Base-by-base conservation (phyloP, 495 filamentous ascomycete species). In the Xeromyces bisporus region DNA sequence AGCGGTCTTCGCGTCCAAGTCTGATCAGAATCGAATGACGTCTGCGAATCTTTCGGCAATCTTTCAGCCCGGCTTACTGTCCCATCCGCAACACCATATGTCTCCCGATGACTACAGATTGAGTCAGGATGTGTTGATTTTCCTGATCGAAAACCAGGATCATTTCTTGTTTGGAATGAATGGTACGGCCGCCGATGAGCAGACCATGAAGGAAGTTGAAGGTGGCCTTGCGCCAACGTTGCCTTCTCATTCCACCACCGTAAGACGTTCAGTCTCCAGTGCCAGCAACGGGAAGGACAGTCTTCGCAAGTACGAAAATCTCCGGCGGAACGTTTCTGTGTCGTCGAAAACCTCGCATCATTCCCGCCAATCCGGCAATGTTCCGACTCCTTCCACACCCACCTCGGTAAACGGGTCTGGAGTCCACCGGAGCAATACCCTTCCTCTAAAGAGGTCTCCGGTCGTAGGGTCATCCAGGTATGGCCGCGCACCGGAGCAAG, bases 1-100 rank as follows among this genome's bases (percentile, higher is more conserved):
- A 18, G 91, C 89, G 7, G 89, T 99, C 9, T 99, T 99, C 43
- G 85, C 91, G 9, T 91, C 89, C 33, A 99, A 99, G 58, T 79
- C 86, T 0, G 89, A 99, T 36, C 71, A 84, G 33, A 99, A 99
- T 50, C 74, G 85, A 26, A 99, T 99, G 89, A 91, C 74, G 9
- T 82, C 89, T 18, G 73, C 73, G 39, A 99, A 99, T 47, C 56
- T 99, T 8, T 78, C 89, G n/a, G 87, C 89, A 23, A 94, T 99
- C 42, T 99, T 99, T 55, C 91, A 96, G 48, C 89, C 89, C 2
- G 89, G 89, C 27, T 75, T 99, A 55, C 67, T 99, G 13, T 91
- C 85, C 7, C 89, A 96, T 52, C 89, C 89, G 2, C 62, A 69
- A 18, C 89, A 99, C 51, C 85, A 93, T 41, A 93, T 99, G 85